Evolutionary conservation across 2,329 filamentous ascomycete species (phyloP), one percentile per base, ranked within the genome.

Genomic region (Dryadomyces quercus-mongolicae): DNA sequence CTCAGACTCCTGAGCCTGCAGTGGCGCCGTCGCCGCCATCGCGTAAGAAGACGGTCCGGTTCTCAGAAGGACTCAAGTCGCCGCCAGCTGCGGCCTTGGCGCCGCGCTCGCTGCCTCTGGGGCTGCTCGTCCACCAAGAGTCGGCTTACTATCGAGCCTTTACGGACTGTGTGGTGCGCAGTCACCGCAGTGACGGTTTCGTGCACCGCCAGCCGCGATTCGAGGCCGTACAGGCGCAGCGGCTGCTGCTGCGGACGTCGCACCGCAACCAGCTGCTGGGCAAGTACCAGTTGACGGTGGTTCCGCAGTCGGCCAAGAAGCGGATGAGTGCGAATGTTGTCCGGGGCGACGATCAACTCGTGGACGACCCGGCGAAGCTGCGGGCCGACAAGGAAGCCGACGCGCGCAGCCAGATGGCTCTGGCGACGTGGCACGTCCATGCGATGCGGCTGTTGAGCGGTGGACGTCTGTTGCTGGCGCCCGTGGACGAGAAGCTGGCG

Each of bases 91-190:
- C 25, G 25, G 25, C 8, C 4, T 5, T 8, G 25, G 36, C 58
- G 45, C 75, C 77, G 22, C 74, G 73, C 61, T 69, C 68, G 40
- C 69, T 82, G 18, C 78, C 78, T 10, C 70, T 76, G 54, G 71
- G 76, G 68, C 68, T 76, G 68, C 68, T 83, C 34, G 55, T 67
- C 22, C 74, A 73, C 55, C 74, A 79, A 64, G 87, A 93, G 63
- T 84, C 85, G 3, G 86, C 91, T 5, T 96, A 95, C 69, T 92
- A 90, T 71, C 85, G 87, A 57, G 89, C 89, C 10, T 96, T 95
- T 67, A 83, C 89, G 61, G 82, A 85, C 64, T 78, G 88, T 60
- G 72, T 84, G 48, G 77, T 86, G 56, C 80, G 80, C 36, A 81
- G 81, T 15, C 81, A 80, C 55, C 74, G 76, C 53, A 73, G 76